These are phyloP conservation scores for Eucalyptus regnans DNA, from an alignment of 345 rosid genomes.

Conservation along the genomic window DNA sequence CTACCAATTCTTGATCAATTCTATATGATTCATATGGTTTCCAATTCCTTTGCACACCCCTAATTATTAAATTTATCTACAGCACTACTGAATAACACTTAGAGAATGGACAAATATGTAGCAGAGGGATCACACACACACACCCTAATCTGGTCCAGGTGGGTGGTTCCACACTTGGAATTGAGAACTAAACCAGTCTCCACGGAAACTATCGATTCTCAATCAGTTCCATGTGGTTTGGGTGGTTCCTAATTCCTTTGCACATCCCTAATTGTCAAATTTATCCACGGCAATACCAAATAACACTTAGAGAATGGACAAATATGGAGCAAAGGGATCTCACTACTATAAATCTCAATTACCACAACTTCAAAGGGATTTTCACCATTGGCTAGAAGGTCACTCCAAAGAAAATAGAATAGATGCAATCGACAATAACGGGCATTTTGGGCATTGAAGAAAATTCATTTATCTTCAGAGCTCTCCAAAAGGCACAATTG, in stretches of 20 bases:
- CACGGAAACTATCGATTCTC: too few relatives aligned
- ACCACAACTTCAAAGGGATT: neutral
- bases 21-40: accelerated
- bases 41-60: neutral
- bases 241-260: too few relatives aligned
- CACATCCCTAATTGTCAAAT: too few relatives aligned
- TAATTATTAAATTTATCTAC: neutral
- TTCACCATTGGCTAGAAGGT: neutral
- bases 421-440: neutral
- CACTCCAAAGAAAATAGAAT: neutral
- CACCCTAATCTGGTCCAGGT: accelerated
- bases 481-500: neutral
- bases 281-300: too few relatives aligned
- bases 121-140: neutral
- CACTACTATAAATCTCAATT: neutral
- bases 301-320: too few relatives aligned
- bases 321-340: neutral
- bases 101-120: neutral
- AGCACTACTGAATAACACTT: neutral
- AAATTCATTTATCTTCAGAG: neutral
- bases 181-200: accelerated
- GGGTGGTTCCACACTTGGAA: too few relatives aligned
- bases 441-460: neutral
- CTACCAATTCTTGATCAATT: too few relatives aligned
- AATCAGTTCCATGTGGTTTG: accelerated